Base-by-base conservation (phyloP, 768 basidiomycete genomes). In the Termitomyces titanicus region DNA sequence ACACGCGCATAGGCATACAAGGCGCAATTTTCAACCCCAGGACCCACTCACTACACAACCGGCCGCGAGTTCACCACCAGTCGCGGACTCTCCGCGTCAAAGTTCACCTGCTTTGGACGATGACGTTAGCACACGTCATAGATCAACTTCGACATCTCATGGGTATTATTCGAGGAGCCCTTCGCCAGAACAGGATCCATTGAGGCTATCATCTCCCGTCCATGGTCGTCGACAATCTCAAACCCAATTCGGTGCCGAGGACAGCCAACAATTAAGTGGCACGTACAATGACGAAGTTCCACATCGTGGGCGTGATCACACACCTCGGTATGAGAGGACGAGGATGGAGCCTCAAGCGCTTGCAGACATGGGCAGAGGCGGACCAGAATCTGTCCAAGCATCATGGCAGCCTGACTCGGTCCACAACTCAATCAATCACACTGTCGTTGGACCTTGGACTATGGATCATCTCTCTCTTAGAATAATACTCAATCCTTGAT, bases 361-460 rank as follows among this genome's bases (percentile, higher is more conserved):
- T 17, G 31, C 11, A 34, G 20, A 34, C 34, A n/a, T 10, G 17
- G 31, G 13, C n/a, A 15, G 39, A 43, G 49, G 12, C 17, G 9
- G 11, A 27, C 39, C 25, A 25, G n/a, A 17, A 15, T 33, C 44
- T 24, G n/a, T 17, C 25, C 51, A 45, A 7, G 42, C 10, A n/a
- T 9, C 24, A n/a, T n/a, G 24, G 25, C 51, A 37, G 1, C 17
- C 24, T 24, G 3, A 20, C 12, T 15, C 10, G 22, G 11, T 35
- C 17, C 9, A 11, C 5, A 9, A 38, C 11, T 40, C 20, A 3
- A 8, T 33, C 10, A 9, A 11, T 51, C 10, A 25, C 27, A 34
- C n/a, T 9, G 9, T 55, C 24, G 12, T 7, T 35, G 56, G 47
- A 20, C 56, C 52, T 31, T 57, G 56, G 56, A 49, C 47, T 35